phyloP scores from a whole-genome alignment of 2,329 filamentous ascomycete genomes.

The Aureobasidium vineae region DNA sequence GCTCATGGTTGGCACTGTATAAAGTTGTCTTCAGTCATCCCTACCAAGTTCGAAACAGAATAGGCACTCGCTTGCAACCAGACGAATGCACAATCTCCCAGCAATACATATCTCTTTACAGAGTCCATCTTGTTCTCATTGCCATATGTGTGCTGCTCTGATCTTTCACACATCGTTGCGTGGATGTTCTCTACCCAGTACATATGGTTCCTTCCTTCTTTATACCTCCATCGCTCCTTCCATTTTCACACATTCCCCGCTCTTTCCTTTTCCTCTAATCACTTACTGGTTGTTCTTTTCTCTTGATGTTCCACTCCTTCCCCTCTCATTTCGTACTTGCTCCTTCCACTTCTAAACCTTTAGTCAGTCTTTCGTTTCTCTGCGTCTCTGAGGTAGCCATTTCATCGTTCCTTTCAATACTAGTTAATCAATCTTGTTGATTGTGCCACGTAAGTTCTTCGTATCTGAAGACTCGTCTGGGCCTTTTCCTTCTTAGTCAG shows the following conservation, averaged over 20 bases:
- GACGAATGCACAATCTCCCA: not conserved
- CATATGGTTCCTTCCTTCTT: not conserved
- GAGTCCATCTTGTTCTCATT: not conserved
- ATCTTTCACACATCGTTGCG: not conserved
- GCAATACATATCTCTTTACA: not conserved
- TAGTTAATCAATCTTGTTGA: no score
- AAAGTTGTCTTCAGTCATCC: not conserved
- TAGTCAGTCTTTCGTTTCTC: no score
- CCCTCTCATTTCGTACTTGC: no score
- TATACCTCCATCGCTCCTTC: not conserved
- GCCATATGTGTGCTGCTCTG: not conserved
- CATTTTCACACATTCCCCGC: not conserved
- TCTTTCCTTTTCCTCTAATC: not conserved
- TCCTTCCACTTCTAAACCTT: no score
- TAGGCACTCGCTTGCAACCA: not conserved
- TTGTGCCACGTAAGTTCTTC: no score
- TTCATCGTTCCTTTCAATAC: no score
- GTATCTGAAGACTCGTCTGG: no score
- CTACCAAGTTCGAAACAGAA: not conserved
- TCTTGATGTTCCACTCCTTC: not conserved
- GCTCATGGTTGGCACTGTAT: not conserved
- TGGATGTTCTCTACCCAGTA: not conserved
- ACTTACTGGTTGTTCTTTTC: not conserved
- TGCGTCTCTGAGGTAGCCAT: no score
- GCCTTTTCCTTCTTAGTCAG: no score